A percentile compares a stretch with the other conserved stretches of the same genome.
phyloP scores from a whole-genome alignment of 2,329 filamentous ascomycete species.

The Penicillium glabrum region DNA sequence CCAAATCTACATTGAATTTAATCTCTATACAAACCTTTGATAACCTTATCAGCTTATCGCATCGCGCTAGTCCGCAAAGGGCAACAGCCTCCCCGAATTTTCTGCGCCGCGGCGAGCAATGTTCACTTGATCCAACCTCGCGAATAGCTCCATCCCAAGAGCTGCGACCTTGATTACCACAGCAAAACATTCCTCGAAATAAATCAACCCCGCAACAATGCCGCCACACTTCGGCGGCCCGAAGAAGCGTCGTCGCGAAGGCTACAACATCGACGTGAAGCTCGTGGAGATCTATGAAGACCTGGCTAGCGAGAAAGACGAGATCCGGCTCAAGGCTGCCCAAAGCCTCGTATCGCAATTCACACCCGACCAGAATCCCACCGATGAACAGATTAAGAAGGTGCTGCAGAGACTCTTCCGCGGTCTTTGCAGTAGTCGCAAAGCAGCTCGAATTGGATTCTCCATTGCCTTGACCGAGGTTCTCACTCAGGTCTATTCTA shows the following conservation, averaged over 20 bases:
- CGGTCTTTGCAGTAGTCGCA: conserved; percentile 85
- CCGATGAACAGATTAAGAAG: conserved; percentile 43
- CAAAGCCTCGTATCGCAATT: conserved; percentile 46
- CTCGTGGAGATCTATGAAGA: conserved; percentile 52
- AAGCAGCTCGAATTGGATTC: conserved; percentile 84
- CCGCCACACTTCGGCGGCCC: conserved; percentile 22
- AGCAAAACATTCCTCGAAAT: conserved; percentile 1
- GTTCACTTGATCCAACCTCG: conserved; percentile 13
- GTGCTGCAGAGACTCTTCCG: conserved; percentile 68
- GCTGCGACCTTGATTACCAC: conserved; percentile 1
- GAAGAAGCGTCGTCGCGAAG: conserved; percentile 44
- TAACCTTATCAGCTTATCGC: conserved; percentile 24
- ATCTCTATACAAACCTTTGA: not conserved
- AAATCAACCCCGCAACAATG: conserved; percentile 22
- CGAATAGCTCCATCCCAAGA: conserved; percentile 12
- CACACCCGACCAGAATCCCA: conserved; percentile 40
- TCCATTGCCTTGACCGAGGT: conserved; percentile 85
- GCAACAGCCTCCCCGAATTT: conserved; percentile 20
- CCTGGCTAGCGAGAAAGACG: conserved; percentile 48
- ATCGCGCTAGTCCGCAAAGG: conserved; percentile 15
- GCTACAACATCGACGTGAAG: conserved; percentile 44
- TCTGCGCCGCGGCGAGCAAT: conserved; percentile 14
- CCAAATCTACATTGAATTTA: not conserved
- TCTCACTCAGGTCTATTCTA: conserved; percentile 65
- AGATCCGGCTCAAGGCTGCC: conserved; percentile 48